Evolutionary conservation across 768 basidiomycete species (phyloP), one percentile per base, ranked within the genome.

Genomic region (Rhodotorula sphaerocarpa): DNA sequence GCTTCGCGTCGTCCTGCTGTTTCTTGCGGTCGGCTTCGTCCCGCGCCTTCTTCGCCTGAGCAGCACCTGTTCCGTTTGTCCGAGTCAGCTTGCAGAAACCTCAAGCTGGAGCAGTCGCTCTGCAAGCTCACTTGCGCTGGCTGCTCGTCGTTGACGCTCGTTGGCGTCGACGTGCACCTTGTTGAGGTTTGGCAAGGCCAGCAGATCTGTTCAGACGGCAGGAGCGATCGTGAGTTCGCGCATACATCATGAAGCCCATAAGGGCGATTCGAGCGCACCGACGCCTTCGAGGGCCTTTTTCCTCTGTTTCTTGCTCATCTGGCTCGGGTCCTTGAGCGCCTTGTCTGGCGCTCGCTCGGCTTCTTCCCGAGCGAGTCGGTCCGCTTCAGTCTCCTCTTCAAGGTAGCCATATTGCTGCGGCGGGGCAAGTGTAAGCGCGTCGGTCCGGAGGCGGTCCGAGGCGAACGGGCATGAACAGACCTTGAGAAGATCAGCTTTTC

Each of bases 281-380:
- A 68, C 60, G 15, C 67, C 67, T 6, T 63, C 63, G 5, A 64
- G 53, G 3, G 67, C 67, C 50, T 68, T 68, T 53, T 68, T 68
- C 15, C 67, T 47, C 48, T 64, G 63, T 48, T 68, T 68, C 57
- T 62, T 61, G n/a, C 41, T 51, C 48, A 61, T 23, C 46, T 27
- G 25, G 3, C 47, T 48, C 15, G 59, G 61, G 21, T 68, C 67
- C 5, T 31, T 9, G 12, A 55, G 39, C 2, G 58, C 58, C 42
- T 63, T 63, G 21, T 55, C 53, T 4, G 59, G 48, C 12, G 50
- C 18, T 9, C 16, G 58, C 25, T 52, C 50, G 2, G 30, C 42
- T 16, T 45, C 52, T 23, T 60, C 55, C 18, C 55, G n/a, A 0
- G 51, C 55, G 15, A 20, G 2, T n/a, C 36, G 42, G 7, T 61